Conservation (phyloP, 2,329 filamentous ascomycete species). For the Epichloe scottii region DNA sequence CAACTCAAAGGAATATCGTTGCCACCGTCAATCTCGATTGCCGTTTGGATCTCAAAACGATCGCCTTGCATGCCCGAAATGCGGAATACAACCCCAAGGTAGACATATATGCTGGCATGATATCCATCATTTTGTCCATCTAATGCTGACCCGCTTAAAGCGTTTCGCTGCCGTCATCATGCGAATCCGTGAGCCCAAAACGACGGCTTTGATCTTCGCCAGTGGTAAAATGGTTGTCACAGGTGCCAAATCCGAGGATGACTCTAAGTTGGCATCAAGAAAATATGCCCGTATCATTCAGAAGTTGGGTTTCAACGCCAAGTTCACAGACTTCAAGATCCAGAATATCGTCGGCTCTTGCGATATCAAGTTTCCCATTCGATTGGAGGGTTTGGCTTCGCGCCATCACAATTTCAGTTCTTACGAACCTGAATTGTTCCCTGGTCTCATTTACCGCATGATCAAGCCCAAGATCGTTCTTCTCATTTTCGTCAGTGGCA, state of each 20-base stretch:
- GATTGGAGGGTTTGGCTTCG: slow-evolving; percentile 86
- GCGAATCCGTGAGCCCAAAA: slow-evolving; percentile 98
- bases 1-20: slow-evolving; percentile 77
- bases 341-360: slow-evolving; percentile 98
- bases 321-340: slow-evolving; percentile 99
- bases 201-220: slow-evolving; percentile 93
- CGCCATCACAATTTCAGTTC: slow-evolving; percentile 99
- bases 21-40: slow-evolving; percentile 97
- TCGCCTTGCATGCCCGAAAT: slow-evolving; percentile 93
- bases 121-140: slow-evolving; percentile 1
- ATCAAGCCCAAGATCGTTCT: slow-evolving; percentile 99
- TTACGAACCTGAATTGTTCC: slow-evolving; percentile 96
- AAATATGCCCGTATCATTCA: slow-evolving; percentile 99
- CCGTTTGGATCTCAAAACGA: slow-evolving; percentile 95
- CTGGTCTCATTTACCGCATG: slow-evolving; percentile 99
- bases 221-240: slow-evolving; percentile 99
- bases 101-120: slow-evolving; percentile 22
- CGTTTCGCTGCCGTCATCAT: slow-evolving; percentile 99
- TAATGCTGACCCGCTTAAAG: slow-evolving; percentile 31
- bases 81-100: slow-evolving; percentile 98
- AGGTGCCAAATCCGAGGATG: slow-evolving; percentile 94
- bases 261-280: slow-evolving; percentile 89
- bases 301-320: slow-evolving; percentile 98
- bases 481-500: slow-evolving; percentile 93
- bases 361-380: slow-evolving; percentile 98